Evolutionary conservation across 2,329 filamentous ascomycete genomes (phyloP), one percentile per base, ranked within the genome.

Genomic region (Stachybotrys chlorohalonatus): DNA sequence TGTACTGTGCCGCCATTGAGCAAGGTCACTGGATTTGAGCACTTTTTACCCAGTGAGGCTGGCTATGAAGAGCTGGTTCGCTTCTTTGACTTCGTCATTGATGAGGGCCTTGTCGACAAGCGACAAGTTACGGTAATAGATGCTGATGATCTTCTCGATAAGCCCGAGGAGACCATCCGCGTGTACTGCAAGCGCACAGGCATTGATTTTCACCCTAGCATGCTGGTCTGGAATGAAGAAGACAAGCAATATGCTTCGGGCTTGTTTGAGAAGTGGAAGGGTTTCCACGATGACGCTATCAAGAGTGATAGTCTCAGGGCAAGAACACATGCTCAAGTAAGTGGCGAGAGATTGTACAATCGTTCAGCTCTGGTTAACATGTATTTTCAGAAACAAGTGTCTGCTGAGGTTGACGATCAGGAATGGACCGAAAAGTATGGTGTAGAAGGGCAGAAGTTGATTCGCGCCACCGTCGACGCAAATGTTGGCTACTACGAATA

Each of bases 231-330:
- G 94, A 82, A 88, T 58, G 84, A 86, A 31, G 84, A 86, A 53
- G 86, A 88, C 59, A 85, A 87, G 63, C 84, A 90, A 52, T 75
- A 81, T 58, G 93, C 92, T 3, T 78, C 80, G 60, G 79, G 83
- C 59, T 85, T 85, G 16, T 97, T 97, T 73, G 90, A 92, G 73
- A 97, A 99, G 76, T 97, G 94, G 94, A 88, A 85, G 62, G 94
- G 94, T 11, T 97, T 95, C 75, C 94, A 97, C 70, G 89, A 97
- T 62, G 94, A 97, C 75, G 94, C 91, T 13, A 89, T 97, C 63
- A 78, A 88, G 61, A 95, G 89, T 66, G 86, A 80, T 45, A 85
- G 84, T 58, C 75, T 99, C 64, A 86, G 86, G 67, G 83, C 89
- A 2, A 79, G 89, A 65, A 76, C 78, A 49, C 79, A 85, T 60